These are phyloP conservation scores for Dentipellis fragilis DNA, from an alignment of 768 basidiomycete species.

Conservation along the genomic window DNA sequence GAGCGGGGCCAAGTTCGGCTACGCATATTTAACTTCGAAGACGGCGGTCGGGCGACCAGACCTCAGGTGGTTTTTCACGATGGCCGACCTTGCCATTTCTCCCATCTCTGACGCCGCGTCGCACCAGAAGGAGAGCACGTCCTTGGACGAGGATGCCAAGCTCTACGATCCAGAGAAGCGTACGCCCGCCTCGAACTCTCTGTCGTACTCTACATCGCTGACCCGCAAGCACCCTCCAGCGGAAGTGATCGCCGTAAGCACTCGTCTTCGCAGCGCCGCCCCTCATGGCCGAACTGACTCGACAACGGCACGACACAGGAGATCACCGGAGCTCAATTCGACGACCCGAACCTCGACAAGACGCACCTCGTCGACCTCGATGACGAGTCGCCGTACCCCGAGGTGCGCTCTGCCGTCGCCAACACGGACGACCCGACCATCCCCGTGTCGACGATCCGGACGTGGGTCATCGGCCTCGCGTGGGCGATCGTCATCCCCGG, in stretches of 20 bases:
- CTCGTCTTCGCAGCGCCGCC: background rate
- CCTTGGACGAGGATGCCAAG: background rate
- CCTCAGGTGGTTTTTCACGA: background rate
- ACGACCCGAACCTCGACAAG: constrained; percentile 13
- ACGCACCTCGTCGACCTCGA: constrained; percentile 2
- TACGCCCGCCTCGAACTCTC: background rate
- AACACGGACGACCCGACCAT: constrained; percentile 37
- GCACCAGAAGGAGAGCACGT: background rate
- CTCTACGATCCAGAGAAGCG: background rate
- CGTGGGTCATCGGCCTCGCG: constrained; percentile 26
- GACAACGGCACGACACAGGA: background rate
- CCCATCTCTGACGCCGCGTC: background rate
- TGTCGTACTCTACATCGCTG: no score
- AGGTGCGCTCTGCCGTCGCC: constrained; percentile 40
- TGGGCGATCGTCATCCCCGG: constrained; percentile 56
- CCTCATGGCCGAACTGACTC: background rate
- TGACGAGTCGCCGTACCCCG: constrained; percentile 44
- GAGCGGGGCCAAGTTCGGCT: no score
- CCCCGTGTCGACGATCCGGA: constrained; percentile 24
- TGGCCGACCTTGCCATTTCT: background rate
- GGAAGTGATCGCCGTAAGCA: background rate
- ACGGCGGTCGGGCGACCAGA: background rate
- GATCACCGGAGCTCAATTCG: constrained; percentile 1
- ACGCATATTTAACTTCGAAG: background rate
- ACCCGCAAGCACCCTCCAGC: background rate